Evolutionary conservation across 1,139 yeast genomes (phyloP), one percentile per base, ranked within the genome.

Genomic region (Trichomonascaceae sp.): DNA sequence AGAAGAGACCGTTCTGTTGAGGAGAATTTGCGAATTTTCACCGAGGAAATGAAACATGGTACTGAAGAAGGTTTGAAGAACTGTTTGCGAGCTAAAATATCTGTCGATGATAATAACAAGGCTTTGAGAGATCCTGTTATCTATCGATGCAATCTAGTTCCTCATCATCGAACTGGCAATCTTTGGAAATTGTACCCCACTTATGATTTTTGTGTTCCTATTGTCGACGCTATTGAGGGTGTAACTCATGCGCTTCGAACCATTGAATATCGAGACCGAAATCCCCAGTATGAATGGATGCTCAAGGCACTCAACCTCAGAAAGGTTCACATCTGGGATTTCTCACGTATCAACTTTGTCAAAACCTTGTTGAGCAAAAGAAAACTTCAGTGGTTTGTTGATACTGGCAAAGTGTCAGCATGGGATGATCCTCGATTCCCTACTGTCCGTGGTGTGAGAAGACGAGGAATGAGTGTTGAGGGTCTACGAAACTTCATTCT

Each of bases 381-480:
- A 78, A 93, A 93, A 78, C 79, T 93, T 68, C 98, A 93, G 77
- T 91, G 97, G 97, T 89, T 93, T 72, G 98, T 93, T 60, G 97
- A 93, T 77, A 85, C 88, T 71, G 76, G 81, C 44, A 79, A 84
- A 64, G 99, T 93, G 57, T 66, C 80, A 41, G 90, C 89, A 74
- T 93, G 99, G 99, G 96, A 91, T 69, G 99, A 93, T 74, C 98
- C 99, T 65, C 82, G 99, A 73, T 93, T 93, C 90, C 99, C 99
- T 63, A 93, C 99, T 50, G 96, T 91, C 45, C 84, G 96, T 74
- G 98, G 98, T 77, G 96, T 91, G 54, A 87, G 97, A 79, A 85
- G 98, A 80, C 87, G 99, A 78, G 99, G 99, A 78, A 93, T 93
- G 98, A 84, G 96, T 47, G 95, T 93, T 60, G 97, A 93, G 75